phyloP scores from a whole-genome alignment of 768 basidiomycete species.

The Pisolithus tinctorius region DNA sequence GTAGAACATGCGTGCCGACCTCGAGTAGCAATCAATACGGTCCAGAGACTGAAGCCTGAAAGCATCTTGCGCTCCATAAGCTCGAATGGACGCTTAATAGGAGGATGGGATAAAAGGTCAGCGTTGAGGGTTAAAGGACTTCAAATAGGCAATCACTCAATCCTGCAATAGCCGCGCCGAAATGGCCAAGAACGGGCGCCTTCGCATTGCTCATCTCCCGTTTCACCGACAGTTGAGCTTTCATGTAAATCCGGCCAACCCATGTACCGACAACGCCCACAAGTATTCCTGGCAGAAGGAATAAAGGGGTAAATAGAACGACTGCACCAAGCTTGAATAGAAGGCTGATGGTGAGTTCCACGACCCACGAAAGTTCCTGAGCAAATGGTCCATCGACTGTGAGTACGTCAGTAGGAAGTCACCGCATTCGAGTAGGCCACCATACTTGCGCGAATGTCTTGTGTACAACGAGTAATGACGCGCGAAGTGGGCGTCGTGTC shows the following conservation, averaged over 20 bases:
- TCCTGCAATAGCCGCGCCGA: slow-evolving; percentile 47
- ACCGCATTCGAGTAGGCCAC: neutral
- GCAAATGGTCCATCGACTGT: slow-evolving; percentile 31
- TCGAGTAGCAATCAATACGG: slow-evolving; percentile 43
- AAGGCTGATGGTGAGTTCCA: slow-evolving; percentile 29
- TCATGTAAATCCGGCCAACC: slow-evolving; percentile 46
- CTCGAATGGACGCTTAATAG: slow-evolving; percentile 38
- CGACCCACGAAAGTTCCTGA: slow-evolving; percentile 15
- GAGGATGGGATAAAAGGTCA: slow-evolving; percentile 8
- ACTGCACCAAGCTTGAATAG: slow-evolving; percentile 32
- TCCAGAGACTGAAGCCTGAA: slow-evolving; percentile 36
- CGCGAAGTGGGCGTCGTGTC: slow-evolving; percentile 49
- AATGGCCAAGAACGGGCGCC: slow-evolving; percentile 43
- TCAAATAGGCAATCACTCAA: slow-evolving; percentile 26
- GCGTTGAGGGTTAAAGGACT: neutral
- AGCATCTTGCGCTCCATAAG: slow-evolving; percentile 44
- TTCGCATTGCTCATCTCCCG: slow-evolving; percentile 48
- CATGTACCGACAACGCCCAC: slow-evolving; percentile 34
- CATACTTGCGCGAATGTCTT: slow-evolving; percentile 43
- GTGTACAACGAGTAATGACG: slow-evolving; percentile 29
- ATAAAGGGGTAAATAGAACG: slow-evolving; percentile 31
- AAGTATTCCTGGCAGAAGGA: slow-evolving; percentile 32
- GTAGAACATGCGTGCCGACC: slow-evolving; percentile 37
- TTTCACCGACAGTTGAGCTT: slow-evolving; percentile 50
- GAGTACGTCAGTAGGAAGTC: slow-evolving; percentile 2